Base-by-base conservation (phyloP, 2,329 filamentous ascomycete species). In the Beauveria medogensis region DNA sequence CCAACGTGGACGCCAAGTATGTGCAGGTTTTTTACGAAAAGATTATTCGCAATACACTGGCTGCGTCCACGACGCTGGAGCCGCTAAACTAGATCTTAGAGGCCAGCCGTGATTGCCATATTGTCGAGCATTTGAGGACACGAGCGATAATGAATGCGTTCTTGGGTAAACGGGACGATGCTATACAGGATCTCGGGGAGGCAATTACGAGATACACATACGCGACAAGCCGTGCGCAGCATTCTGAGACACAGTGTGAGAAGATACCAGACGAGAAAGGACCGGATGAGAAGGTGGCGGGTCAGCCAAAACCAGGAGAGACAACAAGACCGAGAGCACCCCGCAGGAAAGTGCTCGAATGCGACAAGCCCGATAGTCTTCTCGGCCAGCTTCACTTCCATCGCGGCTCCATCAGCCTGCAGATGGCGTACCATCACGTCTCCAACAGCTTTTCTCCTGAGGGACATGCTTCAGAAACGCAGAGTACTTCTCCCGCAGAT, bases 11-110 rank as follows among this genome's bases (percentile, higher is more conserved):
- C 68, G 91, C 90, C 30, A 89, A 88, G 72, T 94, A 94, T 70
- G 91, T 94, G n/a, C 89, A 94, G 70, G 94, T 93, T 75, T 95
- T 95, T 72, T 90, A 93, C 74, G 90, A 95, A 74, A 94, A 93
- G 81, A 92, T 94, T 28, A 88, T 90, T 1, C 89, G 85, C 46
- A 78, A 88, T 47, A 85, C 88, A 70, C 77, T 94, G 70, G 88
- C 86, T 34, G 3, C 41, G 84, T 90, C 67, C 86, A 82, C 67
- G 92, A 89, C 9, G 87, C 83, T 92, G 61, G 76, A 82, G 57
- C 80, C 85, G 4, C 72, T 95, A 65, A 79, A 86, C 69, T 82
- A 89, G 43, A 84, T 93, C 60, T 86, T 92, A 62, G 75, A 77
- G 14, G 81, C 84, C 46, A 85, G 88, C 34, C 5, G 12, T 37